A percentile compares a stretch with the other conserved stretches of the same genome.
phyloP scores from a whole-genome alignment of 352 stramenopile species.

The Phytophthora cajani region DNA sequence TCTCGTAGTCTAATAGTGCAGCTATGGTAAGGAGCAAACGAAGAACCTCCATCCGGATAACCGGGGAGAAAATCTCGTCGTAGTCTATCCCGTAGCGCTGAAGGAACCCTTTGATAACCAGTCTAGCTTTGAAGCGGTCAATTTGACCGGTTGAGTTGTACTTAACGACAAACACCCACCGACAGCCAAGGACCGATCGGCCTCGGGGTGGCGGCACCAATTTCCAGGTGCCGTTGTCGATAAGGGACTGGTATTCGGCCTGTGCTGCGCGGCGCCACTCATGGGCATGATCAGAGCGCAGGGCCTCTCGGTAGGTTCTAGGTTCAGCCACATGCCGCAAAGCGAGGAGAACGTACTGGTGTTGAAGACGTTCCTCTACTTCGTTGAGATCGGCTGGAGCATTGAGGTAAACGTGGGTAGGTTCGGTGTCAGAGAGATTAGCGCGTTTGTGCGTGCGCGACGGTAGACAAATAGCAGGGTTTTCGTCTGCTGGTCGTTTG shows the following conservation, averaged over 20 bases:
- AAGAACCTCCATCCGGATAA: background rate
- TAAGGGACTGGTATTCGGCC: background rate
- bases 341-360: constrained; percentile 1
- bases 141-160: background rate
- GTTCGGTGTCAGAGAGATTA: background rate
- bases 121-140: background rate
- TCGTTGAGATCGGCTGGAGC: background rate
- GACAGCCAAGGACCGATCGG: background rate
- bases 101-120: background rate
- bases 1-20: background rate
- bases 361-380: background rate
- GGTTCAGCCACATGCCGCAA: background rate
- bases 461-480: background rate
- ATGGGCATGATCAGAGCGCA: background rate
- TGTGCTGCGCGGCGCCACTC: background rate
- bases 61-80: background rate
- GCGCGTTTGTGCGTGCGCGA: background rate
- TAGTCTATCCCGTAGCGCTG: background rate
- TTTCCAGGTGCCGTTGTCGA: background rate
- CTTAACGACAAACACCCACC: constrained; percentile 1
- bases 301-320: constrained; percentile 1
- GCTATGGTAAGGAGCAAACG: background rate
- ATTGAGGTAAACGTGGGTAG: background rate
- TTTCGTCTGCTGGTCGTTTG: background rate
- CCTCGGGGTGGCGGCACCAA: background rate